phyloP scores from a whole-genome alignment of 2,329 filamentous ascomycete species.

The Trichophyton benhamiae region DNA sequence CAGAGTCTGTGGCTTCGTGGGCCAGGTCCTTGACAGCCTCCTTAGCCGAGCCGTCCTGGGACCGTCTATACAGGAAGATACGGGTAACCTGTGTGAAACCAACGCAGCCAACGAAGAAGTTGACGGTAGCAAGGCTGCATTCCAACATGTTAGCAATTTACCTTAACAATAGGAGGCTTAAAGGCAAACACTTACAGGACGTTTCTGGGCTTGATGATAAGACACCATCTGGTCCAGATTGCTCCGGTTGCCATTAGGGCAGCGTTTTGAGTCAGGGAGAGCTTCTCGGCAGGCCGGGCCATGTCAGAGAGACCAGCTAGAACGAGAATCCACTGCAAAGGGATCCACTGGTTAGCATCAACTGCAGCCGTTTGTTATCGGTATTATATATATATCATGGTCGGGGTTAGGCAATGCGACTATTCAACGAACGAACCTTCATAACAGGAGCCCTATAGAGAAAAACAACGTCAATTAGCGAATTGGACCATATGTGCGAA shows the following conservation, averaged over 20 bases:
- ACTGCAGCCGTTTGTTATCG: not conserved
- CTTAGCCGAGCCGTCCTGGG: constrained; percentile 40
- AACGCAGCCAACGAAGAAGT: constrained; percentile 91
- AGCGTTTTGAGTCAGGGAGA: constrained; percentile 83
- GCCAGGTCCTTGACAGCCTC: constrained; percentile 30
- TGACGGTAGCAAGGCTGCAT: constrained; percentile 75
- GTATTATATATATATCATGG: not conserved
- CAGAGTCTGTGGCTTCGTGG: constrained; percentile 26
- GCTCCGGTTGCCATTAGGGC: constrained; percentile 81
- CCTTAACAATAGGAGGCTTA: not conserved
- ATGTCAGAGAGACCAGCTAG: constrained; percentile 87
- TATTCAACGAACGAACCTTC: constrained; percentile 48
- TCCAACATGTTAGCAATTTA: not conserved
- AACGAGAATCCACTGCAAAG: constrained; percentile 70
- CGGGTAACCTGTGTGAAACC: constrained; percentile 70
- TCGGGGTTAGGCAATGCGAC: not conserved
- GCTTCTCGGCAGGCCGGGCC: constrained; percentile 76
- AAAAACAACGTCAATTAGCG: not conserved
- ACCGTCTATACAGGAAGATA: constrained; percentile 49
- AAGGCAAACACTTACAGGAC: constrained; percentile 51
- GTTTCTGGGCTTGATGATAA: constrained; percentile 92
- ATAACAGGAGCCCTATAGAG: constrained; percentile 72
- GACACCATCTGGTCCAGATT: constrained; percentile 98
- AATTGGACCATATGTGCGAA: not conserved
- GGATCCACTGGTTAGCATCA: not conserved